phyloP scores from a whole-genome alignment of 1,139 yeast genomes.

The Saccharomycopsis hybrid region DNA sequence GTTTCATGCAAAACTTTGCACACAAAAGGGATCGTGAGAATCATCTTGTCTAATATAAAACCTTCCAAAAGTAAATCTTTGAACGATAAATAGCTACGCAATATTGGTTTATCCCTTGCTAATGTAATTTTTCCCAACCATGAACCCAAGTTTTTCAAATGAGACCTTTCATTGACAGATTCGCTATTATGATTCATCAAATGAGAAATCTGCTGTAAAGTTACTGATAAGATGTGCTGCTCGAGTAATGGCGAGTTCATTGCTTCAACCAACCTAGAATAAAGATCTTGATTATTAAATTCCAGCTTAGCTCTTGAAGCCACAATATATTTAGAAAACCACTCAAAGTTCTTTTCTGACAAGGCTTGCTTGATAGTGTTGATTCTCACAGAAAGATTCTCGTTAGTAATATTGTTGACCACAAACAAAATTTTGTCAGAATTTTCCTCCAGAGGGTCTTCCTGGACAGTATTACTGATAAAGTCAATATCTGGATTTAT shows the following conservation, averaged over 20 bases:
- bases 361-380: slow-evolving; percentile 55
- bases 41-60: slow-evolving; percentile 57
- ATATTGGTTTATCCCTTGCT: slow-evolving; percentile 71
- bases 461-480: slow-evolving; percentile 41
- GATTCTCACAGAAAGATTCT: slow-evolving; percentile 58
- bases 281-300: slow-evolving; percentile 84
- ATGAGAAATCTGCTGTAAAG: slow-evolving; percentile 46
- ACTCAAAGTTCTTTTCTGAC: slow-evolving; percentile 52
- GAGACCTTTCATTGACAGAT: slow-evolving; percentile 59
- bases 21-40: slow-evolving; percentile 80
- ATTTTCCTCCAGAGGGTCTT: slow-evolving; percentile 60
- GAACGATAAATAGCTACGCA: slow-evolving; percentile 69
- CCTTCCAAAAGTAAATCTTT: slow-evolving; percentile 78
- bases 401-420: slow-evolving; percentile 78
- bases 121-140: slow-evolving; percentile 87
- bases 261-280: slow-evolving; percentile 55
- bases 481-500: slow-evolving; percentile 29
- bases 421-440: slow-evolving; percentile 74
- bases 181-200: slow-evolving; percentile 58
- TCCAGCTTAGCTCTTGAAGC: slow-evolving; percentile 85
- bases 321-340: slow-evolving; percentile 86
- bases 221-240: slow-evolving; percentile 55
- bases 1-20: slow-evolving; percentile 79
- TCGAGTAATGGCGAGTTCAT: slow-evolving; percentile 52
- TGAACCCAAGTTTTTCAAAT: slow-evolving; percentile 78